phyloP scores from a whole-genome alignment of 2,329 filamentous ascomycete genomes.

The Aspergillus sp. region DNA sequence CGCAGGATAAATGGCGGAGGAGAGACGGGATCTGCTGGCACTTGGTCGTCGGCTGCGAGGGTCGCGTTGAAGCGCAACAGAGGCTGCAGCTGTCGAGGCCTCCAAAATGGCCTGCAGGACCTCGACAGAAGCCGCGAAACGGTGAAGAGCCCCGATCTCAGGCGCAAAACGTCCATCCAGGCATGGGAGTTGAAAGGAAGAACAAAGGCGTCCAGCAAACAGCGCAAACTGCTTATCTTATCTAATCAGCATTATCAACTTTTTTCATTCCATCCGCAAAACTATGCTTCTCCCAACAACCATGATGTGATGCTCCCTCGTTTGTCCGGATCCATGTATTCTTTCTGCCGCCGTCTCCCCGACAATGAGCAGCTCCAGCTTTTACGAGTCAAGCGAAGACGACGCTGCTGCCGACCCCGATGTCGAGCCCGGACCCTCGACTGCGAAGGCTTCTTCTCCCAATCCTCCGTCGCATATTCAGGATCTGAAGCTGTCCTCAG shows the following conservation, averaged over 20 bases:
- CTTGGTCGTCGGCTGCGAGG: conserved; percentile 5
- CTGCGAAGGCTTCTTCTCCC: conserved; percentile 1
- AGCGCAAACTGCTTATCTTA: conserved; percentile 24
- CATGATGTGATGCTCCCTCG: conserved; percentile 17
- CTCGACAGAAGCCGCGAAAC: conserved; percentile 10
- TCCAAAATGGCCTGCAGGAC: conserved; percentile 7
- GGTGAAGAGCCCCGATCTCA: conserved; percentile 14
- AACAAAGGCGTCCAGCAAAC: conserved; percentile 19
- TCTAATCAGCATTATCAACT: conserved; percentile 12
- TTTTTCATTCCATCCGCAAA: conserved; percentile 5
- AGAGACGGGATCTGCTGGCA: conserved; percentile 3
- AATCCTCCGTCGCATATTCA: neutral
- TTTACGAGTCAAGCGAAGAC: conserved; percentile 25
- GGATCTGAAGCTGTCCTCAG: neutral
- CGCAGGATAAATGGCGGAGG: conserved; percentile 52
- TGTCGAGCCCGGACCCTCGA: conserved; percentile 7
- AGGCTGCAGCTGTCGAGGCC: conserved; percentile 16
- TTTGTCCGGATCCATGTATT: conserved; percentile 11
- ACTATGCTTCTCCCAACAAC: conserved; percentile 2
- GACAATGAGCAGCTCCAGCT: conserved; percentile 30
- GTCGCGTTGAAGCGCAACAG: conserved; percentile 16
- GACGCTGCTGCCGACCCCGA: conserved; percentile 16
- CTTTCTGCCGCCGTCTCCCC: conserved; percentile 26
- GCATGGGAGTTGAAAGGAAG: conserved; percentile 6
- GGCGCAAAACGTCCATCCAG: conserved; percentile 23